A percentile compares a stretch with the other conserved stretches of the same genome.
phyloP scores from a whole-genome alignment of 2,329 filamentous ascomycete genomes.

The Meredithiella fracta region DNA sequence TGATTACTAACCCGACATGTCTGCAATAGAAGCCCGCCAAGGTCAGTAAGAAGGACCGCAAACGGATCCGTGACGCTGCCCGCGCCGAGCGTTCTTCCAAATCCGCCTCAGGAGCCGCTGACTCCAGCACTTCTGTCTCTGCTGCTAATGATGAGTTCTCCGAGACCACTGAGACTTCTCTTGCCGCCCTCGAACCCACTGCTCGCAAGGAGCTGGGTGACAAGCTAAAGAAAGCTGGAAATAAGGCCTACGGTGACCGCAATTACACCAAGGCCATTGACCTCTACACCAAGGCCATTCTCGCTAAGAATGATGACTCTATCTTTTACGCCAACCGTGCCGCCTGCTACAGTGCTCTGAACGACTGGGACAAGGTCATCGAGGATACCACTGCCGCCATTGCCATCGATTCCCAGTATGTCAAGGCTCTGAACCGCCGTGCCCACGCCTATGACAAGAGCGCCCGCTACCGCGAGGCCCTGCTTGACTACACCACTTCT shows the following conservation, averaged over 20 bases:
- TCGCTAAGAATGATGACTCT: constrained; percentile 93
- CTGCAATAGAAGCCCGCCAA: constrained; percentile 40
- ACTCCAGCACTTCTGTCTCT: constrained; percentile 18
- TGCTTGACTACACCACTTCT: constrained; percentile 94
- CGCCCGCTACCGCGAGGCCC: constrained; percentile 77
- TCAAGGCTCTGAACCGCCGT: constrained; percentile 92
- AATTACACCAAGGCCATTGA: constrained; percentile 88
- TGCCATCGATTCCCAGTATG: constrained; percentile 83
- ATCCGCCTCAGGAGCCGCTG: constrained; percentile 7
- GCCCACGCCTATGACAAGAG: constrained; percentile 95
- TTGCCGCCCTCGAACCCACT: constrained; percentile 36
- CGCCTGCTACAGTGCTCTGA: constrained; percentile 87
- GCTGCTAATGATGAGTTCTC: constrained; percentile 51
- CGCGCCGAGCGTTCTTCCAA: constrained; percentile 23
- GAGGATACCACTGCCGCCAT: constrained; percentile 93
- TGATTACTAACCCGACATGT: constrained; percentile 2
- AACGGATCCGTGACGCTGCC: constrained; percentile 48
- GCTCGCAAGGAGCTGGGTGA: constrained; percentile 74
- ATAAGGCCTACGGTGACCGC: constrained; percentile 90
- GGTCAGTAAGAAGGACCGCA: constrained; percentile 80
- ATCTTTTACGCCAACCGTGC: constrained; percentile 99
- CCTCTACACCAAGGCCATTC: constrained; percentile 85
- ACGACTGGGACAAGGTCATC: constrained; percentile 88
- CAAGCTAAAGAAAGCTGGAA: constrained; percentile 87
- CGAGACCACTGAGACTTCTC: constrained; percentile 43